These are phyloP conservation scores for Scheffersomyces titani DNA, from an alignment of 1,139 yeast genomes.

Conservation along the genomic window DNA sequence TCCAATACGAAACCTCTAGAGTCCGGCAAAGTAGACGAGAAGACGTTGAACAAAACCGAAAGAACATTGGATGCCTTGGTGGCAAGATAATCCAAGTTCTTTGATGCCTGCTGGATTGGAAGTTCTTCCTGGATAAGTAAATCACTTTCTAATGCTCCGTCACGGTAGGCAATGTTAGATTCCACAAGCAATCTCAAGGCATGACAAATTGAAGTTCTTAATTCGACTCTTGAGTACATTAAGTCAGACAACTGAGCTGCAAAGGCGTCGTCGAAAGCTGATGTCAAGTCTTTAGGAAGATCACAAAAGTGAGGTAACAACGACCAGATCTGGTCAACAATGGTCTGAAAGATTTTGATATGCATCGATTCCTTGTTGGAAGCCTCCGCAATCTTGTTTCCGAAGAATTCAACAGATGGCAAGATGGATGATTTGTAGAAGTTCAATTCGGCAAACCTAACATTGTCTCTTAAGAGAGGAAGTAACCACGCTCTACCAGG, in stretches of 20 bases:
- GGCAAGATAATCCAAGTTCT: constrained; percentile 63
- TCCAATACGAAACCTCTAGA: constrained; percentile 83
- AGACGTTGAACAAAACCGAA: constrained; percentile 88
- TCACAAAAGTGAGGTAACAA: constrained; percentile 87
- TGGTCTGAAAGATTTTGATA: constrained; percentile 74
- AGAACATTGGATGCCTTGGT: constrained; percentile 71
- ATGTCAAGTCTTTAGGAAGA: constrained; percentile 71
- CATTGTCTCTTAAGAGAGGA: constrained; percentile 89
- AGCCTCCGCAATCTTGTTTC: constrained; percentile 43
- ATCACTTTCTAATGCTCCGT: constrained; percentile 61
- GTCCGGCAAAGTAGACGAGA: constrained; percentile 81
- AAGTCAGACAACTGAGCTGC: constrained; percentile 76
- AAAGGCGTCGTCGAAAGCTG: constrained; percentile 69
- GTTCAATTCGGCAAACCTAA: constrained; percentile 66
- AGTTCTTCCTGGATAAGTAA: constrained; percentile 61
- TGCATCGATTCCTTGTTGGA: constrained; percentile 59
- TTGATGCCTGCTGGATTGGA: constrained; percentile 55
- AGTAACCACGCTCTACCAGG: constrained; percentile 94
- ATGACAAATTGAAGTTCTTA: constrained; percentile 80
- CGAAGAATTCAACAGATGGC: constrained; percentile 68
- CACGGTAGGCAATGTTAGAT: constrained; percentile 64
- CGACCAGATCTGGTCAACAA: constrained; percentile 91
- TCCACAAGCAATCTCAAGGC: constrained; percentile 78
- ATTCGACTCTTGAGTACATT: constrained; percentile 71
- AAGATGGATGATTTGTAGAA: constrained; percentile 64